phyloP scores from a whole-genome alignment of 2,329 filamentous ascomycete genomes.

The Periconia macrospinosa region DNA sequence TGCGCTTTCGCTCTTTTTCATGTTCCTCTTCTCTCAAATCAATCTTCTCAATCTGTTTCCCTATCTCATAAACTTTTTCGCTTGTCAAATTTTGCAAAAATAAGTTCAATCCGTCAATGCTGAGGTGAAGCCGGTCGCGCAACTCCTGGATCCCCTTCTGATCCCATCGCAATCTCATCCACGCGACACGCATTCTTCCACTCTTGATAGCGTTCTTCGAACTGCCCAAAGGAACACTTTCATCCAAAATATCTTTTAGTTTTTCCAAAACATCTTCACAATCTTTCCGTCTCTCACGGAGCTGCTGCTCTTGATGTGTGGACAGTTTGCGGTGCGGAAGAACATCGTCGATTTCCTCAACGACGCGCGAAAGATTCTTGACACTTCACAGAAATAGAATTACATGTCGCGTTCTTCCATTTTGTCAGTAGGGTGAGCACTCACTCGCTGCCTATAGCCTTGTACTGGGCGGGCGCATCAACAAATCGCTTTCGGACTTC shows the following conservation, averaged over 20 bases:
- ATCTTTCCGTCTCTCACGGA: not conserved
- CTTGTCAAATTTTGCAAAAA: constrained; percentile 1
- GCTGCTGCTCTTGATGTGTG: not conserved
- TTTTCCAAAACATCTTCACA: not conserved
- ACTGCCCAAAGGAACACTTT: not conserved
- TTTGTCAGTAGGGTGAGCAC: not conserved
- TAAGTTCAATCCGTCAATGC: not conserved
- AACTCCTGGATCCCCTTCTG: constrained; percentile 1
- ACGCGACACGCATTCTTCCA: not conserved
- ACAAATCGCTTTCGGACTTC: constrained; percentile 6
- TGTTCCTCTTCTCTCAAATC: not conserved
- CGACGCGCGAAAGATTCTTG: not conserved
- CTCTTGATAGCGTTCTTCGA: constrained; percentile 18
- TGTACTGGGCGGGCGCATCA: constrained; percentile 5
- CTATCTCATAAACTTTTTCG: not conserved
- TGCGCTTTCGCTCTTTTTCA: not conserved
- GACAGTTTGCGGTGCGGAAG: not conserved
- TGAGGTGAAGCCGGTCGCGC: not conserved
- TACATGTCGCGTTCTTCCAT: not conserved
- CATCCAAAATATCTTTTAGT: not conserved
- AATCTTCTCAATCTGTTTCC: not conserved
- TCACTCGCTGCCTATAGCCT: constrained; percentile 4
- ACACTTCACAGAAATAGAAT: not conserved
- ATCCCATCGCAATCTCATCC: constrained; percentile 5
- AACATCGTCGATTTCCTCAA: not conserved